Conservation (phyloP, 2,329 filamentous ascomycete genomes). For the Colletotrichum costaricense region DNA sequence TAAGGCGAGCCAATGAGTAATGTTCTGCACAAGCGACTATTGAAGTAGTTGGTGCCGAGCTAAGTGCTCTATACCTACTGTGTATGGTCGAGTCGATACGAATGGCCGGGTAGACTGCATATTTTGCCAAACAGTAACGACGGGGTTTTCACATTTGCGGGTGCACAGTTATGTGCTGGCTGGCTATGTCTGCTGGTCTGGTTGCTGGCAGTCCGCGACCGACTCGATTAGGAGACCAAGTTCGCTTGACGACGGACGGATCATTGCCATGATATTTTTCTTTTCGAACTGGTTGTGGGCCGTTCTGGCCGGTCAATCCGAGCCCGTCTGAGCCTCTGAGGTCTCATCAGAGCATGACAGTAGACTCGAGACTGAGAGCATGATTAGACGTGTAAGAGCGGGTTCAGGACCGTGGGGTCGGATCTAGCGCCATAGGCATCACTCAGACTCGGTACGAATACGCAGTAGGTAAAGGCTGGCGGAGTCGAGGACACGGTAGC, state of each 20-base stretch:
- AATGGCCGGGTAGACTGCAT: conserved; percentile 37
- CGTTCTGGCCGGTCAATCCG: conserved; percentile 21
- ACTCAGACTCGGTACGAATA: not conserved
- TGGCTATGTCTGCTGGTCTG: conserved; percentile 12
- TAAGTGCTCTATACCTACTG: not conserved
- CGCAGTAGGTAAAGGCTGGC: too few species aligned
- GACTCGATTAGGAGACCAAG: not conserved
- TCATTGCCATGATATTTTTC: not conserved
- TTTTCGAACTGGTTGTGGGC: conserved; percentile 14
- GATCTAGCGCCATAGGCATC: not conserved
- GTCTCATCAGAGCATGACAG: conserved; percentile 20
- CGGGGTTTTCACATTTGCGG: not conserved
- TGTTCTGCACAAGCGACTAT: conserved; percentile 5
- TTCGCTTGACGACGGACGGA: not conserved
- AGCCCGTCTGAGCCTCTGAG: not conserved
- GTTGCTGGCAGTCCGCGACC: not conserved
- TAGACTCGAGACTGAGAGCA: not conserved
- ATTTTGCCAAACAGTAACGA: not conserved
- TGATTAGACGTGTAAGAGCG: not conserved
- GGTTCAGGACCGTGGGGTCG: not conserved
- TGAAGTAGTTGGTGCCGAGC: conserved; percentile 1
- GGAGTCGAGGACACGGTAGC: conserved; percentile 26
- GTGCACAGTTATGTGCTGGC: not conserved
- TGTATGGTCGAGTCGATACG: not conserved
- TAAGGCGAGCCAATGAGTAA: not conserved